Conservation (phyloP, 1,139 yeast species). For the Hanseniaspora sp. region DNA sequence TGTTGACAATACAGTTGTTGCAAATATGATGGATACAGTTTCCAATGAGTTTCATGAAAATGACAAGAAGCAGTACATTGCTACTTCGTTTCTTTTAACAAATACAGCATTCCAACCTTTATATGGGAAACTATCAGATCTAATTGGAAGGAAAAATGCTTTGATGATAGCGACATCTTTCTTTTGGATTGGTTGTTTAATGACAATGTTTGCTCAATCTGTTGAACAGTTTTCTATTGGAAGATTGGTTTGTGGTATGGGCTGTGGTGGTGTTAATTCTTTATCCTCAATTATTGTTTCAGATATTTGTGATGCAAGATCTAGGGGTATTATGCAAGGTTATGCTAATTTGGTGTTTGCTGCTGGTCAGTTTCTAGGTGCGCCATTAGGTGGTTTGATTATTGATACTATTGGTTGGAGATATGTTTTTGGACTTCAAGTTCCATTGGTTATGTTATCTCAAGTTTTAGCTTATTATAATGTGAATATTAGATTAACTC, state of each 20-base stretch:
- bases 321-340: slow-evolving; percentile 42
- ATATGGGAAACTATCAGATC: slow-evolving; percentile 44
- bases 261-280: slow-evolving; percentile 42
- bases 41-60: slow-evolving; percentile 52
- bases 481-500: slow-evolving; percentile 26
- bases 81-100: slow-evolving; percentile 50
- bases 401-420: slow-evolving; percentile 76
- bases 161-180: slow-evolving; percentile 36
- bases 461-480: slow-evolving; percentile 30
- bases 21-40: slow-evolving; percentile 51
- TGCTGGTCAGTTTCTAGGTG: slow-evolving; percentile 60
- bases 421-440: slow-evolving; percentile 47
- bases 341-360: slow-evolving; percentile 55
- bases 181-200: slow-evolving; percentile 36
- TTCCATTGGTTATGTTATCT: slow-evolving; percentile 47
- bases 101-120: slow-evolving; percentile 63
- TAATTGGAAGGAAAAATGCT: slow-evolving; percentile 41
- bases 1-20: slow-evolving; percentile 54
- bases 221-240: slow-evolving; percentile 36
- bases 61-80: slow-evolving; percentile 52
- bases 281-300: slow-evolving; percentile 39
- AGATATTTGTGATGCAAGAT: slow-evolving; percentile 40
- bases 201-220: slow-evolving; percentile 35
- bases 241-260: slow-evolving; percentile 43
- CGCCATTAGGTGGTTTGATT: slow-evolving; percentile 60